Conservation (phyloP, 2,329 filamentous ascomycete species). For the Penicillium polonicum region DNA sequence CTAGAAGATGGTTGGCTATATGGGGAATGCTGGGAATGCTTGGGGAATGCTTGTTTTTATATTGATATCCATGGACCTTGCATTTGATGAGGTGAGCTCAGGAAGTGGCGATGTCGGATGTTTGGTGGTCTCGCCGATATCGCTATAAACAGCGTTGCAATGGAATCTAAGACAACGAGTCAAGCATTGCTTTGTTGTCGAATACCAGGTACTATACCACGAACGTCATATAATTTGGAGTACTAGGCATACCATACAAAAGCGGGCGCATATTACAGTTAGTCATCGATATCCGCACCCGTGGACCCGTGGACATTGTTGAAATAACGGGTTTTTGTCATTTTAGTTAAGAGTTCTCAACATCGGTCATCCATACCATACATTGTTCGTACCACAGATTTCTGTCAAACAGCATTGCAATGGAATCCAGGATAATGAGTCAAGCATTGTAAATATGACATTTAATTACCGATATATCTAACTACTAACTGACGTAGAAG, state of each 20-base stretch:
- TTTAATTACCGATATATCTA: constrained; percentile 3
- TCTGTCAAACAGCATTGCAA: not conserved
- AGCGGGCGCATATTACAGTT: too few relatives aligned
- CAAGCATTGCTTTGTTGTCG: not conserved
- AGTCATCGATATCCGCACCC: too few relatives aligned
- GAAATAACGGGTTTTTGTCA: too few relatives aligned
- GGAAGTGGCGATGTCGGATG: constrained; percentile 7
- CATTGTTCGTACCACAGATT: too few relatives aligned
- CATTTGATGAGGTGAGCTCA: not conserved
- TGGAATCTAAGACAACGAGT: not conserved
- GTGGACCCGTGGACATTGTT: too few relatives aligned
- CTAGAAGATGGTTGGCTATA: not conserved
- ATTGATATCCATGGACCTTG: not conserved
- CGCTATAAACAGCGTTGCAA: not conserved
- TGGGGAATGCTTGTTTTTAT: not conserved
- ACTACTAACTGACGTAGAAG: not conserved
- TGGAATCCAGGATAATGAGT: not conserved
- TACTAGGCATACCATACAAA: too few relatives aligned
- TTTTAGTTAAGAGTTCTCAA: too few relatives aligned
- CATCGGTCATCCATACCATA: too few relatives aligned
- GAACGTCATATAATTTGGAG: too few relatives aligned
- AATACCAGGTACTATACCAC: too few relatives aligned
- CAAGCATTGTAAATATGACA: not conserved
- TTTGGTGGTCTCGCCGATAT: constrained; percentile 1
- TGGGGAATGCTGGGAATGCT: not conserved